Base-by-base conservation (phyloP, 148 eudicot genomes). In the Selenicereus undatus region DNA sequence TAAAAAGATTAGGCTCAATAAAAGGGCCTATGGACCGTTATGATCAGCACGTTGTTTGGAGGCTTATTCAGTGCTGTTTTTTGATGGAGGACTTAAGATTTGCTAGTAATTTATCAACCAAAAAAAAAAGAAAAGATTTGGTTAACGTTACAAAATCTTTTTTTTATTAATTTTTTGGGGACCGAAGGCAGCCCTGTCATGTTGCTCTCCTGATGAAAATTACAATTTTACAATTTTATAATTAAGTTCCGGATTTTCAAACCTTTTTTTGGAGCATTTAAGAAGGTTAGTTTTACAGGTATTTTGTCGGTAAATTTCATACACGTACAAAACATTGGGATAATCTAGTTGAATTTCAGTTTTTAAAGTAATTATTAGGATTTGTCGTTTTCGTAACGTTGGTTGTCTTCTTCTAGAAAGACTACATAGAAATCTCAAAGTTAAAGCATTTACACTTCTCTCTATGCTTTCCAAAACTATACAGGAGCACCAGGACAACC, bases 11-110 rank as follows among this genome's bases (percentile, higher is more conserved):
- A 9, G 75, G 75, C 26, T 29, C 39, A 11, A 73, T 32, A 54
- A 54, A 82, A 72, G 52, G n/a, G 24, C 2, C 35, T 64, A 76
- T 64, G 82, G 62, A 85, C 87, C 87, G 87, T 85, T 81, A 75
- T 78, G 84, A 85, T 81, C 81, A 78, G 32, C 32, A 32, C 32
- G 32, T 32, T 32, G 32, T 32, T 32, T 1, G 32, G 2, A 32
- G 32, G 32, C 32, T 73, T 84, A 84, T 81, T 39, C 5, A 39
- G 1, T 39, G 43, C 43, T 39, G 43, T 39, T 39, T 39, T 84
- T 84, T 84, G 76, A 68, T 35, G 39, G 16, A 5, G 51, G 48
- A 43, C 81, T 73, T 60, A 73, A 65, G 73, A 72, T 17, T 26
- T 10, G 8, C 43, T 21, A 30, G 10, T 74, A 45, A 20, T 39